Conservation (phyloP, 164 flowering plant genomes). For the Nymphaea thermarum region DNA sequence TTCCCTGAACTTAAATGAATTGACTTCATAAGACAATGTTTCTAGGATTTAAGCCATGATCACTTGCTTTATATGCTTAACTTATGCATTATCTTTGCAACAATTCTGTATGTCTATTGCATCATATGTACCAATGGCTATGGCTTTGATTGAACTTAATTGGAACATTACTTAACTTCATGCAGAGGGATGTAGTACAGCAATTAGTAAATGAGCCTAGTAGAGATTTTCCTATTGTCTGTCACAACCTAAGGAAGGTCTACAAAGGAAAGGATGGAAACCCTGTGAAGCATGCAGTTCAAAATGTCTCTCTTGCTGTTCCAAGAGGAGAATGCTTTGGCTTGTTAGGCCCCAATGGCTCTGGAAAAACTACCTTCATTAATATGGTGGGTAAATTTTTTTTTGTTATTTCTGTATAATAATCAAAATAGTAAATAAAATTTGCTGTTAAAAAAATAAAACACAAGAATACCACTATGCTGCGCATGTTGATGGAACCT, state of each 20-base stretch:
- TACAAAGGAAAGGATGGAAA: conserved; percentile 72
- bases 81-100: too few species aligned
- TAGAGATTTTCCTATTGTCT: conserved; percentile 39
- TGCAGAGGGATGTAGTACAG: conserved; percentile 62
- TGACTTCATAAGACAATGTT: too few species aligned
- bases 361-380: conserved; percentile 84
- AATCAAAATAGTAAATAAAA: neutral
- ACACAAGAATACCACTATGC: too few species aligned
- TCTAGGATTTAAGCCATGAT: too few species aligned
- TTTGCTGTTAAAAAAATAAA: too few species aligned
- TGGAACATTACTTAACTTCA: neutral
- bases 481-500: too few species aligned
- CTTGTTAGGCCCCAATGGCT: conserved; percentile 92
- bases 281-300: conserved; percentile 62
- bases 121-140: too few species aligned
- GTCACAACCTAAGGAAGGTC: conserved; percentile 54
- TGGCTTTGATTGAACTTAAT: neutral
- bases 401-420: neutral
- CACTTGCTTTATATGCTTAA: too few species aligned
- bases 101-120: too few species aligned
- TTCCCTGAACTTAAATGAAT: neutral
- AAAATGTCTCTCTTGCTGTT: conserved; percentile 70
- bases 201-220: conserved; percentile 34
- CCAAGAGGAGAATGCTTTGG: conserved; percentile 85
- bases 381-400: conserved; percentile 47